These are phyloP conservation scores for Neostapfia colusana DNA, from an alignment of 176 grass and related monocot species.

Conservation along the genomic window DNA sequence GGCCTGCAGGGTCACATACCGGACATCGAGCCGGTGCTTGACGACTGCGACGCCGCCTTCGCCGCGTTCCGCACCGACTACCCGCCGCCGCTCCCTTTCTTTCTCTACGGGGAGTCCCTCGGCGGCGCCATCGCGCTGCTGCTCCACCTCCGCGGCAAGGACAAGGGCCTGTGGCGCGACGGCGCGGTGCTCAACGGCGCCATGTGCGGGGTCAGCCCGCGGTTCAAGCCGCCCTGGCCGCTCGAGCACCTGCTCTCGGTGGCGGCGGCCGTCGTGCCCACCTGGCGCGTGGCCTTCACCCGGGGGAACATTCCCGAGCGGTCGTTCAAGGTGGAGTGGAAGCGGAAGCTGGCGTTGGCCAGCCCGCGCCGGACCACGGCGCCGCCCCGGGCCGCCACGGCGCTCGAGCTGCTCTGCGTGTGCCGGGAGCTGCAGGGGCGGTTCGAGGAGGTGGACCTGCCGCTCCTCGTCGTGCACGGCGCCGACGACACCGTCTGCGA, in stretches of 20 bases:
- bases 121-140: slow-evolving; percentile 80
- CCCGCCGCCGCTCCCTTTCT: slow-evolving; percentile 68
- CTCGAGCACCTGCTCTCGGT: slow-evolving; percentile 70
- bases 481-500: slow-evolving; percentile 75
- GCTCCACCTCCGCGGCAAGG: slow-evolving; percentile 58
- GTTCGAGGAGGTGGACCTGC: slow-evolving; percentile 73
- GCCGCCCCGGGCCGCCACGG: slow-evolving; percentile 63
- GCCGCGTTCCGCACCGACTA: slow-evolving; percentile 68
- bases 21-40: slow-evolving; percentile 63
- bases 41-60: slow-evolving; percentile 86
- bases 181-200: slow-evolving; percentile 78
- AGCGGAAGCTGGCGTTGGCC: slow-evolving; percentile 57
- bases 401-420: slow-evolving; percentile 73
- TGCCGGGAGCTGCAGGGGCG: slow-evolving; percentile 67
- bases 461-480: slow-evolving; percentile 71
- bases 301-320: slow-evolving; percentile 65
- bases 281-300: slow-evolving; percentile 72
- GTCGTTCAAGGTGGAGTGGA: slow-evolving; percentile 85
- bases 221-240: slow-evolving; percentile 82
- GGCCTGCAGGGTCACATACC: slow-evolving; percentile 65
- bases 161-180: slow-evolving; percentile 40
- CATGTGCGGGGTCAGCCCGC: slow-evolving; percentile 88
- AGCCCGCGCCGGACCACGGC: slow-evolving; percentile 55
- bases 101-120: slow-evolving; percentile 88
- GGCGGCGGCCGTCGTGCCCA: slow-evolving; percentile 55